phyloP scores from a whole-genome alignment of 78 protist genomes.

The Tieghemostelium lacteum region DNA sequence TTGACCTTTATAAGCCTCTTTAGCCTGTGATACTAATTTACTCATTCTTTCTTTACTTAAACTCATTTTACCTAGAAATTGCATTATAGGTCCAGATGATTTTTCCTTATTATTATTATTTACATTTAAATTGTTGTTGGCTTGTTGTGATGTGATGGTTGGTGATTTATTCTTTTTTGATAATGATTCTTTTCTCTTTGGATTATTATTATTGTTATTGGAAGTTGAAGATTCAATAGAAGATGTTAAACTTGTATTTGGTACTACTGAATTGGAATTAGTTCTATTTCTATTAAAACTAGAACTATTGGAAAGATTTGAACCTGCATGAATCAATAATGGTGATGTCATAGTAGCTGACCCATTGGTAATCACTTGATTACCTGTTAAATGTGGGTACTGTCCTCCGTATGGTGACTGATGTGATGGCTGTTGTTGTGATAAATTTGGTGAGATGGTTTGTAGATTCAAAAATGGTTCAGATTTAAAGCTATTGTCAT shows the following conservation, averaged over 20 bases:
- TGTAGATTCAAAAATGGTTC: background rate
- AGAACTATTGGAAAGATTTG: too few relatives aligned
- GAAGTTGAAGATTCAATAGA: background rate
- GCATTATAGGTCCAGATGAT: constrained; percentile 18
- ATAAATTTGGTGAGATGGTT: background rate
- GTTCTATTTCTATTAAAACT: background rate
- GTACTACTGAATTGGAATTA: background rate
- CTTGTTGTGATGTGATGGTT: background rate
- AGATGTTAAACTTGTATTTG: background rate
- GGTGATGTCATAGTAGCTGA: background rate
- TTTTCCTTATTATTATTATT: background rate
- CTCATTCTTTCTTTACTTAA: constrained; percentile 68
- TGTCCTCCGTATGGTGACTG: background rate
- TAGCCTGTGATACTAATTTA: constrained; percentile 45
- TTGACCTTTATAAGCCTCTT: constrained; percentile 25
- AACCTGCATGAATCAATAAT: too few relatives aligned
- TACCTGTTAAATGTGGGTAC: background rate
- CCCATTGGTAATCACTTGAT: background rate
- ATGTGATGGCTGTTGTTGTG: background rate
- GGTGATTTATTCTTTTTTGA: background rate
- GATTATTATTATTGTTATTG: background rate
- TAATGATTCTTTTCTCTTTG: background rate
- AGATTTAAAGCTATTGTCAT: background rate
- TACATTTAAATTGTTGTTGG: background rate
- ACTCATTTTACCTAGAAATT: constrained; percentile 45